Percentiles rank a stretch among this genome's conserved stretches.
Evolutionary conservation across 192 early-diverging fungal species (phyloP).

Genomic region (Umbelopsis vinacea): DNA sequence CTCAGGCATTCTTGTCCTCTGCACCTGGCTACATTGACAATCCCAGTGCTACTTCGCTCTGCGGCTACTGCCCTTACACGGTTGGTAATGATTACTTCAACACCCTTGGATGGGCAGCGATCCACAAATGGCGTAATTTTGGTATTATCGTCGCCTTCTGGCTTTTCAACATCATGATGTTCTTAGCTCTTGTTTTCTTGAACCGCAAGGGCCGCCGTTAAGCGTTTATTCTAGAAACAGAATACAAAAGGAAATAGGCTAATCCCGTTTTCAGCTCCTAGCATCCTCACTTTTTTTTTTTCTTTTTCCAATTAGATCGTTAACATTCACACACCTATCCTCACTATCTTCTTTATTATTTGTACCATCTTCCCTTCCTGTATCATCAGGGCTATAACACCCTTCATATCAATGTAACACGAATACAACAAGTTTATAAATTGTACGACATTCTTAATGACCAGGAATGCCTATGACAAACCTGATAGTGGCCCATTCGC

Average conservation of each 20-base stretch:
- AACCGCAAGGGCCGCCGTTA: slow-evolving; percentile 39
- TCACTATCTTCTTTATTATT: too few relatives aligned
- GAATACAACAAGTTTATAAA: too few relatives aligned
- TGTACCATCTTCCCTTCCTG: too few relatives aligned
- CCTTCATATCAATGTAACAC: too few relatives aligned
- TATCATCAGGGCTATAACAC: too few relatives aligned
- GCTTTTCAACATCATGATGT: slow-evolving; percentile 61
- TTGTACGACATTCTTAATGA: too few relatives aligned
- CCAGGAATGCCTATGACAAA: too few relatives aligned
- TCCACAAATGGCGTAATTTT: slow-evolving; percentile 72
- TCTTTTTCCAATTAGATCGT: too few relatives aligned
- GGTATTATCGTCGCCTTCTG: slow-evolving; percentile 65
- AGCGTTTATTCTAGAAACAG: background rate
- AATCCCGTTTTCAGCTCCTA: background rate
- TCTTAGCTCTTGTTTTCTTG: slow-evolving; percentile 43
- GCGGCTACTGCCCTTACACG: slow-evolving; percentile 67
- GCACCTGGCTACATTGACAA: slow-evolving; percentile 27
- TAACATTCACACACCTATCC: too few relatives aligned
- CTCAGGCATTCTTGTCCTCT: slow-evolving; percentile 49
- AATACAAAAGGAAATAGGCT: background rate
- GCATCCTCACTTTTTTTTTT: background rate
- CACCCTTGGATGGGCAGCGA: slow-evolving; percentile 55
- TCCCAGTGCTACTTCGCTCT: slow-evolving; percentile 37
- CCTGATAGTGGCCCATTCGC: too few relatives aligned
- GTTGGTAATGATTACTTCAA: slow-evolving; percentile 62